phyloP scores from a whole-genome alignment of 352 stramenopile species.

The Pythium oligandrum region DNA sequence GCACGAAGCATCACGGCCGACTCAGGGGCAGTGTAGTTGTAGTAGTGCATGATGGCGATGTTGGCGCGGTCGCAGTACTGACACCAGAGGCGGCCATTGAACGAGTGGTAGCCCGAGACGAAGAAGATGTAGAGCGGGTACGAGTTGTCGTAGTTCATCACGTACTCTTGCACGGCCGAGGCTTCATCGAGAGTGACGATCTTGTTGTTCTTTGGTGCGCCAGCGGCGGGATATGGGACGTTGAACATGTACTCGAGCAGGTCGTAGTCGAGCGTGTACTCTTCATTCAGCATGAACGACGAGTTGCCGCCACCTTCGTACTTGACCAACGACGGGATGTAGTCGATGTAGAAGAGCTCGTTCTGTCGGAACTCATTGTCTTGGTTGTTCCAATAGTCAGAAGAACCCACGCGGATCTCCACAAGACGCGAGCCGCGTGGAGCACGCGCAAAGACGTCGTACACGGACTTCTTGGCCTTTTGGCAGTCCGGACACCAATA shows the following conservation, averaged over 20 bases:
- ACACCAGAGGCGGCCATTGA: conserved; percentile 81
- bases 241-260: conserved; percentile 69
- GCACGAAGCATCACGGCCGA: conserved; percentile 49
- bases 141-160: conserved; percentile 56
- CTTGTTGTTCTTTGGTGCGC: conserved; percentile 36
- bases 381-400: conserved; percentile 63
- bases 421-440: conserved; percentile 55
- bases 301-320: conserved; percentile 76
- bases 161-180: conserved; percentile 43
- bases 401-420: conserved; percentile 59
- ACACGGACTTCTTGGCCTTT: conserved; percentile 47
- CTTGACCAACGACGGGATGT: conserved; percentile 67
- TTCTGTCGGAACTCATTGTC: conserved; percentile 76
- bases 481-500: conserved; percentile 78
- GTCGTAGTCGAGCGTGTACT: conserved; percentile 56
- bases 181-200: conserved; percentile 37
- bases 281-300: conserved; percentile 58
- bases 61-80: conserved; percentile 74
- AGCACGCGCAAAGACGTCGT: conserved; percentile 53
- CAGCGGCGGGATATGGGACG: conserved; percentile 33
- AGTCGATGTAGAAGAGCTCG: conserved; percentile 81
- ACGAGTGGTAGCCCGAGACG: conserved; percentile 60
- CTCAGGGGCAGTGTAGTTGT: conserved; percentile 60
- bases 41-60: conserved; percentile 72
- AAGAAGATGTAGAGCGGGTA: conserved; percentile 78